Base-by-base conservation (phyloP, 2,329 filamentous ascomycete genomes). In the Claviceps cyperi region DNA sequence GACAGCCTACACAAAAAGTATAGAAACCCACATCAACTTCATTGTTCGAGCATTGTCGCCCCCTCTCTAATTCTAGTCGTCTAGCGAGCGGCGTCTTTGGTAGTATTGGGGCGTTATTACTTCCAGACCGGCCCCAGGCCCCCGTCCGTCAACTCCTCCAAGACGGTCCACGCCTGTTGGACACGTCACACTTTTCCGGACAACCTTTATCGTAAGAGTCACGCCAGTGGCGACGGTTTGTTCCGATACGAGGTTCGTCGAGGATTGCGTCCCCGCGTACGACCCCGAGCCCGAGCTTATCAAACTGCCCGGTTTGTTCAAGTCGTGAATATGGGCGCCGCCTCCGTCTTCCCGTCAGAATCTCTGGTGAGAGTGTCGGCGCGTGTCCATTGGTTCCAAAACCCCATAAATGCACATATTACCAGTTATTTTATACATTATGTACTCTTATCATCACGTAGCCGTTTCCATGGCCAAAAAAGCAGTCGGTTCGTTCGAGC, bases 81-180 rank as follows among this genome's bases (percentile, higher is more conserved):
- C 61, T 65, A 67, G 64, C 64, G 64, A 67, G 65, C 63, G 64
- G 61, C 62, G 64, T 66, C 63, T 64, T 66, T 63, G 63, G 61
- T 65, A 56, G 60, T 58, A 55, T 22, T 43, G 6, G 21, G 11
- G 11, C 14, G 6, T 14, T 17, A n/a, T 44, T 14, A 35, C 36
- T 44, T 51, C 48, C 53, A 54, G 50, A 50, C 52, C 46, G 50
- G 19, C 24, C 21, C 13, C 54, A 48, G 19, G 38, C 15, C 13
- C 49, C 48, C 48, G 45, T 53, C 53, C 51, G 52, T 53, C 48
- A 43, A 11, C 28, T 51, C 54, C 51, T 36, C 24, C 32, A 41
- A 17, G 39, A 48, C 47, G 39, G 36, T 43, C 39, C 38, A 36
- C 47, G 19, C 38, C 46, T 47, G 21, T 6, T 38, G 21, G 9